Evolutionary conservation across 176 grass and related monocot genomes (phyloP).

Genomic region (Oryza officinalis): DNA sequence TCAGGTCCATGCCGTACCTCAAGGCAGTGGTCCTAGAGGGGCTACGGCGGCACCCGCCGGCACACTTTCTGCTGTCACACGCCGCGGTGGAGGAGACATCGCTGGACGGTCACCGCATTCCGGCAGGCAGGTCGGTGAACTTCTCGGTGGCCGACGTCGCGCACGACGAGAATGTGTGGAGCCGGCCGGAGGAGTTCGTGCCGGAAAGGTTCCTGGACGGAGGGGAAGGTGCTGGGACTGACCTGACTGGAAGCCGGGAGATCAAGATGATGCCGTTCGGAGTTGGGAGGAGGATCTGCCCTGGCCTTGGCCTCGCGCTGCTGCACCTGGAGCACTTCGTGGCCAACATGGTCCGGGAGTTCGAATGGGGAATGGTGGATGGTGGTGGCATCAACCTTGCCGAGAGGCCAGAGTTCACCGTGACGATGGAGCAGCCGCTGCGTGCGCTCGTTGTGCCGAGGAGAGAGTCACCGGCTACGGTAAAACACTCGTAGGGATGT

Average conservation of each 20-base stretch:
- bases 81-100: constrained; percentile 11
- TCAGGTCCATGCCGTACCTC: constrained; percentile 16
- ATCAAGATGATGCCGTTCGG: constrained; percentile 55
- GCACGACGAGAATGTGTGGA: constrained; percentile 28
- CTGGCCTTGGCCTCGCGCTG: constrained; percentile 31
- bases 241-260: constrained; percentile 36
- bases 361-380: constrained; percentile 36
- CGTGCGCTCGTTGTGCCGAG: constrained; percentile 23
- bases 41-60: constrained; percentile 42
- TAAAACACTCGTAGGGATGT: too few species aligned
- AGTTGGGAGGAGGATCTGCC: constrained; percentile 44
- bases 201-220: constrained; percentile 31
- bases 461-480: neutral
- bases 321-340: constrained; percentile 50
- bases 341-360: constrained; percentile 47
- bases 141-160: constrained; percentile 39
- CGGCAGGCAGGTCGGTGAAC: constrained; percentile 25
- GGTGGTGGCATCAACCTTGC: constrained; percentile 29
- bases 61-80: constrained; percentile 49
- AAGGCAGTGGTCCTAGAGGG: constrained; percentile 52
- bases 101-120: constrained; percentile 27
- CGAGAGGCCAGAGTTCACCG: constrained; percentile 53
- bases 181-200: constrained; percentile 23
- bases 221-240: constrained; percentile 35
- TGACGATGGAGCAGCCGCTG: constrained; percentile 40